Percentiles rank a stretch among this genome's conserved stretches.
Evolutionary conservation across 2,329 filamentous ascomycete species (phyloP).

Genomic region (Sporothrix pseudoabietina): DNA sequence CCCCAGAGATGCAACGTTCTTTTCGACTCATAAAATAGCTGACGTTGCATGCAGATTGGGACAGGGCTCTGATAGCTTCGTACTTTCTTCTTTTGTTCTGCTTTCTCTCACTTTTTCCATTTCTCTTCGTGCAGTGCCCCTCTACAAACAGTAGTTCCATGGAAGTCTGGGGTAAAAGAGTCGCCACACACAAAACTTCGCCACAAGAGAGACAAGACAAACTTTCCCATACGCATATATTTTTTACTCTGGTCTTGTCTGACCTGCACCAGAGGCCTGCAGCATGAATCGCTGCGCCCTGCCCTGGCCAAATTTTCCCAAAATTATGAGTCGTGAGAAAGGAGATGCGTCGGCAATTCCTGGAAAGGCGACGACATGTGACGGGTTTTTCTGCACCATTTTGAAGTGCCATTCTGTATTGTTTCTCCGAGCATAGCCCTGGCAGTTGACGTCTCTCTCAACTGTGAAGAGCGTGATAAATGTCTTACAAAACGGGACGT

Average conservation of each 20-base stretch:
- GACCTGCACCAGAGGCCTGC: neutral
- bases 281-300: neutral
- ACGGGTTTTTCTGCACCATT: constrained; percentile 6
- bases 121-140: neutral
- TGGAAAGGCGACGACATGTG: neutral
- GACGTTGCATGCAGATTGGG: neutral
- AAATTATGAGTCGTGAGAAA: neutral
- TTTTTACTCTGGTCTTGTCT: neutral
- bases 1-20: neutral
- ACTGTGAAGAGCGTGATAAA: neutral
- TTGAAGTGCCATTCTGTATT: neutral
- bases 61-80: neutral
- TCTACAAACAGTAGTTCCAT: neutral
- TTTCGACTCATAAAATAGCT: neutral
- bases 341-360: neutral
- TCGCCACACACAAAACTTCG: neutral
- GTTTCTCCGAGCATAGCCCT: neutral
- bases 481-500: neutral
- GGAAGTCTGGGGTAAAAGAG: neutral
- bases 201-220: neutral
- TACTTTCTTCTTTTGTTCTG: neutral
- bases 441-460: neutral
- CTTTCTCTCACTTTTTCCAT: neutral
- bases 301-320: neutral
- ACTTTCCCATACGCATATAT: too few species aligned